Conservation (phyloP, 2,329 filamentous ascomycete genomes). For the Epichloe sylvatica region DNA sequence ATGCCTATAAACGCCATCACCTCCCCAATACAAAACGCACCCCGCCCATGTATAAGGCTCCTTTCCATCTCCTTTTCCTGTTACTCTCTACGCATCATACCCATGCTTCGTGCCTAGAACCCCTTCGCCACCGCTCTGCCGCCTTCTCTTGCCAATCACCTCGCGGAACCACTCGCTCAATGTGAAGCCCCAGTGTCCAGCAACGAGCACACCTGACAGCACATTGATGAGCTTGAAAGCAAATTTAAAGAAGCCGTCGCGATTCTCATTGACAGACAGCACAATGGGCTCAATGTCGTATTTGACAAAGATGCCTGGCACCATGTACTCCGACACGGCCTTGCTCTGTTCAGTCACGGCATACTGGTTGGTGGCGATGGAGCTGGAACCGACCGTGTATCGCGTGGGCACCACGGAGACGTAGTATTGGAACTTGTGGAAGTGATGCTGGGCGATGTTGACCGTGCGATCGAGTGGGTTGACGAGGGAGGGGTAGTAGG, state of each 20-base stretch:
- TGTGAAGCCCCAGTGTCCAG: conserved; percentile 85
- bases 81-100: conserved; percentile 11
- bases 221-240: conserved; percentile 80
- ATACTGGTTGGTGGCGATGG: conserved; percentile 91
- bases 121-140: conserved; percentile 31
- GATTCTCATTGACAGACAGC: conserved; percentile 69
- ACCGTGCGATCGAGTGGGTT: conserved; percentile 92
- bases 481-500: conserved; percentile 85
- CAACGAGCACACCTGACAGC: conserved; percentile 77
- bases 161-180: conserved; percentile 60
- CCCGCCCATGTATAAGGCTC: not conserved
- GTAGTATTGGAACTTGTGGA: conserved; percentile 98
- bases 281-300: conserved; percentile 96
- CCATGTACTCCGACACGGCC: conserved; percentile 49
- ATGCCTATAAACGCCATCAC: not conserved
- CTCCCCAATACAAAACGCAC: not conserved
- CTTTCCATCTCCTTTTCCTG: not conserved
- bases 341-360: conserved; percentile 83
- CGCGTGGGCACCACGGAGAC: conserved; percentile 87
- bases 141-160: conserved; percentile 35
- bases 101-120: conserved; percentile 35
- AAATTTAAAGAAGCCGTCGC: conserved; percentile 60
- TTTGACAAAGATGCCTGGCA: conserved; percentile 94
- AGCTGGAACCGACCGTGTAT: conserved; percentile 57
- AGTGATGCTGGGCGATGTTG: conserved; percentile 59